Conservation (phyloP, 202 grass and related monocot genomes). For the Cymbopogon flexuosus region DNA sequence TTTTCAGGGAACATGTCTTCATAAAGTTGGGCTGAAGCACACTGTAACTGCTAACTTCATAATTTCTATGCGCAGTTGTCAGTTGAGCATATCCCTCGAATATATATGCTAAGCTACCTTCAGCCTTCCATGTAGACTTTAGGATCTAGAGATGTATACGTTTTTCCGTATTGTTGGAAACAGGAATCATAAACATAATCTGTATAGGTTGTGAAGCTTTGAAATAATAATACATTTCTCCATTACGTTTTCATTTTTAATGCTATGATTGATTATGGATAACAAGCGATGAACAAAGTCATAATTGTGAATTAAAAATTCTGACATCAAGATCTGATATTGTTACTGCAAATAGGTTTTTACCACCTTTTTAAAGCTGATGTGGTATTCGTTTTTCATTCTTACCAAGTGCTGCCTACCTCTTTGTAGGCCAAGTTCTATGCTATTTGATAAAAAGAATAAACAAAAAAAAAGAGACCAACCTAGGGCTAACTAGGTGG, state of each 20-base stretch:
- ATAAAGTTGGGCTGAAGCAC: neutral
- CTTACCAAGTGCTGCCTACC: neutral
- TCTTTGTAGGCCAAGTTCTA: neutral
- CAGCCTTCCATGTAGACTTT: neutral
- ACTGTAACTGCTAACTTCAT: neutral
- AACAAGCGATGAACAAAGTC: neutral
- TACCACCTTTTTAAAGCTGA: neutral
- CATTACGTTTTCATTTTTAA: neutral
- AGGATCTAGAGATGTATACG: neutral
- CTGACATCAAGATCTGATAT: neutral
- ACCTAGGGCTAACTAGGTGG: neutral
- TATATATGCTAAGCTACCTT: neutral
- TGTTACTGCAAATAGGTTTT: neutral
- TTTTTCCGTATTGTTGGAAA: neutral
- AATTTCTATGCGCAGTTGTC: no score
- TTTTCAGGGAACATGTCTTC: neutral
- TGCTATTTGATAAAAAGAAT: slow-evolving; percentile 7
- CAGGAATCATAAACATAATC: neutral
- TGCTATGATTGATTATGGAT: neutral
- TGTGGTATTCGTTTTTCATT: neutral
- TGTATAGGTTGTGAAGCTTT: neutral
- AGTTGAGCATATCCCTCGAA: neutral
- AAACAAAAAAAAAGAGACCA: neutral
- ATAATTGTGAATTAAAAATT: slow-evolving; percentile 2
- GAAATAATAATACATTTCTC: neutral